Evolutionary conservation across 495 filamentous ascomycete species (phyloP), one percentile per base, ranked within the genome.

Genomic region (Penicillium malachiteum): DNA sequence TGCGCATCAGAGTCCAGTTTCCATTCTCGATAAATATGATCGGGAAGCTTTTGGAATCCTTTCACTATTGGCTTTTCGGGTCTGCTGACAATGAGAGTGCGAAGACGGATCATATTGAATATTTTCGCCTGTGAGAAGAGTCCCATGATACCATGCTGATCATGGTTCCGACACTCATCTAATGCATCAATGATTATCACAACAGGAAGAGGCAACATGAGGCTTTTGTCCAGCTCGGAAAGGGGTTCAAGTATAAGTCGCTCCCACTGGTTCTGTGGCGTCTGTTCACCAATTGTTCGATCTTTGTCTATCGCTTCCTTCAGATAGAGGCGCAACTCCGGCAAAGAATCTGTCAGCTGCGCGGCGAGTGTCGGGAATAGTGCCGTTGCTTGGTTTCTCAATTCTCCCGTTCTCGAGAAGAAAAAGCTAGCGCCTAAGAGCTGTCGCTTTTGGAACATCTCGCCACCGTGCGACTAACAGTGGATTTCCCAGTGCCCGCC

Each of bases 111-210:
- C 0, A 50, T 47, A 7, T 26, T 52, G 8, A 9, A 69, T 35
- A 11, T 79, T 72, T 0, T 17, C 8, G 40, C 21, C 14, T 18
- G 21, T 26, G 21, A 1, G 21, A 26, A 26, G 21, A 26, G 21
- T 26, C 21, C 21, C 21, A 26, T 26, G 4, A 26, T 26, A 26
- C 21, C 21, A 26, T 26, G 21, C 21, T 26, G 21, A 4, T 18
- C 4, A 42, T 18, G 3, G 13, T 54, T 10, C 0, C 74, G 75
- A 52, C 78, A 84, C 53, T 83, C 78, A 47, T 82, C 81, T 13
- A 84, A 64, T 33, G 81, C 81, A 55, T 84, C 80, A 34, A 84
- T 64, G 13, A 82, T 69, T 7, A 82, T 61, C 9, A 74, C 55
- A 14, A 69, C 14, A 8, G n/a, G 1, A 3, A 7, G 10, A 7